Evolutionary conservation across 2,329 filamentous ascomycete genomes (phyloP), one percentile per base, ranked within the genome.

Genomic region (Aspergillus brunneoviolaceus): DNA sequence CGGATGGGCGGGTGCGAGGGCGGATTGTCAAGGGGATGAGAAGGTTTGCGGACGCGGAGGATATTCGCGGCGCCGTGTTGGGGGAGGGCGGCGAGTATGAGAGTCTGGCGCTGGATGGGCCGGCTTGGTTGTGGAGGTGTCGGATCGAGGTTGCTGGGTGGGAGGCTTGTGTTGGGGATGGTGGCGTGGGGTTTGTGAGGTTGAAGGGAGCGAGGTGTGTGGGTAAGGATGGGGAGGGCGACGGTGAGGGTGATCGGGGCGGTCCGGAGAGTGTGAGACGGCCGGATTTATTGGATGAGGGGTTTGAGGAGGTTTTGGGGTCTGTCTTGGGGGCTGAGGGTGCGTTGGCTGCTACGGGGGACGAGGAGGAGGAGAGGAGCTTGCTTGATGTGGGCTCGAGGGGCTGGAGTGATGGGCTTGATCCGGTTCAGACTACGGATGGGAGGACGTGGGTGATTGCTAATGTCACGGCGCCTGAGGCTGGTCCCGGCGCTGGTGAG

Each of bases 41-140:
- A 58, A 73, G 86, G 63, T 96, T 96, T 76, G 89, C 72, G 14
- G 67, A 53, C 33, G 69, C 69, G 45, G 89, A 49, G 78, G 83
- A 62, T 79, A 78, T 69, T 80, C 84, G 61, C 79, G 92, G 90
- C 0, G 89, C 90, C 9, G 86, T 93, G 10, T 78, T 98, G 19
- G 95, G 95, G 1, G 95, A 98, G 74, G 95, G 95, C 5, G 95
- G 95, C 3, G 95, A 98, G 79, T 98, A 96, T 75, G 95, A 98
- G 82, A 98, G 92, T 31, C 79, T 98, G 55, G 92, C 95, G 49
- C 71, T 98, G 39, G 87, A 92, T 75, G 95, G 94, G 11, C 94
- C 94, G 9, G 69, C 71, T 0, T 78, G 79, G 53, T 74, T 97
- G 61, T 97, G 95, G 83, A 89, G 85, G 76, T 84, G 82, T 65